A percentile compares a stretch with the other conserved stretches of the same genome.
Conservation (phyloP, 2,329 filamentous ascomycete species). For the Rhytidhysteron rufulum region DNA sequence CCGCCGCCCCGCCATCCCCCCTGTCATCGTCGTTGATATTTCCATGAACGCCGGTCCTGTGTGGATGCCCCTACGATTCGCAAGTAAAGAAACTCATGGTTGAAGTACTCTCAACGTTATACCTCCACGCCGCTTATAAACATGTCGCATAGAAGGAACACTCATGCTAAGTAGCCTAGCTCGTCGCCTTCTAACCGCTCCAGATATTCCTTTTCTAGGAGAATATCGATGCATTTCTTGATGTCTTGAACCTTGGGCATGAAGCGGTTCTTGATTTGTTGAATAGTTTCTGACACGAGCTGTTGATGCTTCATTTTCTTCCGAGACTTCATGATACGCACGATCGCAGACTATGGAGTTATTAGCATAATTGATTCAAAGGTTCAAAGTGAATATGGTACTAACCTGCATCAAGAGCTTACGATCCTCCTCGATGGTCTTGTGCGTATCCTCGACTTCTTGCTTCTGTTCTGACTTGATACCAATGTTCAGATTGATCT, state of each 20-base stretch:
- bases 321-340: conserved; percentile 98
- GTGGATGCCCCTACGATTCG: too few relatives aligned
- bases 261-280: conserved; percentile 90
- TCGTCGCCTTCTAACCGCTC: conserved; percentile 94
- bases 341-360: conserved; percentile 77
- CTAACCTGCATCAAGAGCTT: conserved; percentile 94
- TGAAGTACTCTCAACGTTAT: too few relatives aligned
- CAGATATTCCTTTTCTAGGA: conserved; percentile 98
- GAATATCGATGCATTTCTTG: conserved; percentile 99
- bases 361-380: conserved; percentile 24
- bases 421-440: conserved; percentile 97
- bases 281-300: conserved; percentile 91
- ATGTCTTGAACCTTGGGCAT: conserved; percentile 91
- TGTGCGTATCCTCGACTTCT: conserved; percentile 95
- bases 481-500: conserved; percentile 90
- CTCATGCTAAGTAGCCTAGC: conserved; percentile 89
- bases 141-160: too few relatives aligned
- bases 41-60: too few relatives aligned
- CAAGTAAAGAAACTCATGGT: too few relatives aligned
- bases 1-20: too few relatives aligned
- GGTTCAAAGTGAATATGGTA: conserved; percentile 16
- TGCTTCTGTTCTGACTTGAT: conserved; percentile 96
- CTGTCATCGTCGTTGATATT: too few relatives aligned
- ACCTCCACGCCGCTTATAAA: too few relatives aligned
- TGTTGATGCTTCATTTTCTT: conserved; percentile 98